These are phyloP conservation scores for Plectosphaerella plurivora DNA, from an alignment of 2,329 filamentous ascomycete species.

Conservation along the genomic window DNA sequence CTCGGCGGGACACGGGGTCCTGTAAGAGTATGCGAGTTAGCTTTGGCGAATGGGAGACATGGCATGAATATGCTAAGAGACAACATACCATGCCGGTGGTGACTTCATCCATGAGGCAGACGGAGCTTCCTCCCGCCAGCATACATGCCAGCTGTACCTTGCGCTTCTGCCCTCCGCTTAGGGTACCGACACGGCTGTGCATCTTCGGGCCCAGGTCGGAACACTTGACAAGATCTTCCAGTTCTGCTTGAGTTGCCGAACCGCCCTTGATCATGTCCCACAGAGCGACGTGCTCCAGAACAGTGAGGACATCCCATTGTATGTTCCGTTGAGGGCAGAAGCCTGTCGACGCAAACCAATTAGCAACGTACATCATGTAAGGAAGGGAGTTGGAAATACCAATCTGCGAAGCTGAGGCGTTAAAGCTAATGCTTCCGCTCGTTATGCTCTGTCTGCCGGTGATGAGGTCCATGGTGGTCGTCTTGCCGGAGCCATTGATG, in stretches of 20 bases:
- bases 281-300: conserved; percentile 64
- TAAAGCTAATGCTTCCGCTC: conserved; percentile 55
- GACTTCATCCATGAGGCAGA: conserved; percentile 73
- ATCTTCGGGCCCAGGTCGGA: conserved; percentile 59
- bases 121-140: conserved; percentile 68
- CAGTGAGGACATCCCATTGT: conserved; percentile 67
- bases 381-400: conserved; percentile 22
- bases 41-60: too few species aligned
- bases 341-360: conserved; percentile 37
- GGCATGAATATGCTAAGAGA: background rate
- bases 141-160: conserved; percentile 75
- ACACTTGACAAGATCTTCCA: conserved; percentile 44
- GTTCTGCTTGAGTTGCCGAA: conserved; percentile 38
- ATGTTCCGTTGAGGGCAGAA: conserved; percentile 74
- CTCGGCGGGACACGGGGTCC: conserved; percentile 60
- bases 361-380: background rate
- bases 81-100: conserved; percentile 54
- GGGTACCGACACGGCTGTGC: conserved; percentile 57
- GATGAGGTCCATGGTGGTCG: conserved; percentile 36
- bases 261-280: conserved; percentile 64
- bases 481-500: conserved; percentile 62
- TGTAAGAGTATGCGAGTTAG: background rate
- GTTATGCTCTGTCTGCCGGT: conserved; percentile 32
- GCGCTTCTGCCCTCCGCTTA: conserved; percentile 74
- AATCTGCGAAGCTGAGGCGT: conserved; percentile 38